A percentile compares a stretch with the other conserved stretches of the same genome.
phyloP scores from a whole-genome alignment of 805 yeast species.

The Metschnikowia baotianmanensis region DNA sequence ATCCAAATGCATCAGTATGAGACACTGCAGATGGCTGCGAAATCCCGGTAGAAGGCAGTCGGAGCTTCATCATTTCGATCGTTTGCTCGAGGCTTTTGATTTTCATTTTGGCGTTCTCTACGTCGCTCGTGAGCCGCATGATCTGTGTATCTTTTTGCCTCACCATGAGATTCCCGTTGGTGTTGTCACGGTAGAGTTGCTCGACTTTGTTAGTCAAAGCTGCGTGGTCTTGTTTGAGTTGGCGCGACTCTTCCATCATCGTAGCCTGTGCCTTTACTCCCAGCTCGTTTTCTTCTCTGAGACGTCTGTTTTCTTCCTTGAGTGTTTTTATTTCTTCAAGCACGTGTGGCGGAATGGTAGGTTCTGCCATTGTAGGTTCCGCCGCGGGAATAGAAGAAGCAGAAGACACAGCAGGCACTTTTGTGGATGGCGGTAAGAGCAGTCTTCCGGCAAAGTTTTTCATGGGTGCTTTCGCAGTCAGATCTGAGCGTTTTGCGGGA shows the following conservation, averaged over 20 bases:
- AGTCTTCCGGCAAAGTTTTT: constrained; percentile 46
- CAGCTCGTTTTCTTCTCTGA: constrained; percentile 30
- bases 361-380: background rate
- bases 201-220: constrained; percentile 7
- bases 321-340: constrained; percentile 37
- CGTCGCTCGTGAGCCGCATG: constrained; percentile 56
- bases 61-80: constrained; percentile 27
- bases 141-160: constrained; percentile 73
- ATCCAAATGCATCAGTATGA: constrained; percentile 7
- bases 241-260: constrained; percentile 25
- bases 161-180: constrained; percentile 47
- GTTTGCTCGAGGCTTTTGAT: constrained; percentile 53
- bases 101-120: constrained; percentile 55
- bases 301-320: constrained; percentile 50
- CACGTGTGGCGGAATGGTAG: constrained; percentile 3
- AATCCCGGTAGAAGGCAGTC: constrained; percentile 22
- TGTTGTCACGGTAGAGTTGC: constrained; percentile 30
- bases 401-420: constrained; percentile 8
- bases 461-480: constrained; percentile 24
- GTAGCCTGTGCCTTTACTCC: constrained; percentile 23
- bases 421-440: constrained; percentile 25
- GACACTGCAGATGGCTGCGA: constrained; percentile 1
- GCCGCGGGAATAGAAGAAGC: background rate
- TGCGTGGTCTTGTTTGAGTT: constrained; percentile 29
- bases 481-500: constrained; percentile 50